Evolutionary conservation across 805 yeast species (phyloP), one percentile per base, ranked within the genome.

Genomic region (Pichia ethanolica): DNA sequence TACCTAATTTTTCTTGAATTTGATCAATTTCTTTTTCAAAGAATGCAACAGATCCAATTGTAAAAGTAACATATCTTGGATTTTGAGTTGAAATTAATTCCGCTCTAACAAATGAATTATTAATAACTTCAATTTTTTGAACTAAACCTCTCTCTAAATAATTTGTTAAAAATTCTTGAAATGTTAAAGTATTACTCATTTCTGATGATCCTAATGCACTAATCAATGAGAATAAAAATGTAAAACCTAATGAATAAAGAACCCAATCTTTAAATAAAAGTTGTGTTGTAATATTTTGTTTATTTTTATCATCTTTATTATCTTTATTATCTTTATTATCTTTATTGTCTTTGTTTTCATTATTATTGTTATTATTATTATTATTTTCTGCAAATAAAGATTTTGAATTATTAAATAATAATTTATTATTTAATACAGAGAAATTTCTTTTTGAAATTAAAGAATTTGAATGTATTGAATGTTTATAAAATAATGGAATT

Each of bases 111-210:
- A 75, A 74, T 11, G 79, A 71, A 59, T 85, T 84, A 70, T 93
- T 91, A 33, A 88, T 81, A 7, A 93, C 90, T 20, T 81, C 67
- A 46, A 93, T 71, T 55, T 77, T 79, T 43, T 81, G 74, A 12
- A 93, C 99, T 40, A 80, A 73, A 5, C 89, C 89, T 58, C 82
- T 86, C 53, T 84, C 86, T 52, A 93, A 72, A 59, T 82, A 83
- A 43, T 82, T 74, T 5, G 82, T 72, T 39, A 88, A 77, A 70
- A 93, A 91, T 61, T 91, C 96, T 70, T 93, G 98, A 84, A 89
- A 93, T 3, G 97, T 82, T 51, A 91, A 73, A 60, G 87, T 64
- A 41, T 59, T 55, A 12, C 50, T 41, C 13, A 53, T 45, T 36
- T 56, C 64, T 7, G 52, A 44, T 9, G 47, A 51, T 5, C 53